Base-by-base conservation (phyloP, 805 yeast species). In the Kodamaea leandrae region DNA sequence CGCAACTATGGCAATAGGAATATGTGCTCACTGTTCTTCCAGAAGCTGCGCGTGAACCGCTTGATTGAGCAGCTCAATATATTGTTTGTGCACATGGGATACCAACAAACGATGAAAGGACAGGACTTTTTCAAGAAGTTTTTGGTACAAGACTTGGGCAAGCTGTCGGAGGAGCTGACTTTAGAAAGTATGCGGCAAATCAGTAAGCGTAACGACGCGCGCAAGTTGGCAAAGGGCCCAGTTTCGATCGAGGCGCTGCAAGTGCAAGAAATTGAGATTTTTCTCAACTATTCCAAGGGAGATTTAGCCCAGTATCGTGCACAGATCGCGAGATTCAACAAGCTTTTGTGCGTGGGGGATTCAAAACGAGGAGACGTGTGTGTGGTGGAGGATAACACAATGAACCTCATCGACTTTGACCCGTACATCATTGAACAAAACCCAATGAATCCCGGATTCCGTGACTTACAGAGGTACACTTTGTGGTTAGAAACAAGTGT, bases 41-140 rank as follows among this genome's bases (percentile, higher is more conserved):
- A 68, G 46, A 80, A 79, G 48, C 53, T 69, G 32, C 66, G 71
- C 35, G 49, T 76, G 25, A 79, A 79, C 48, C 64, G 74, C 24
- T 58, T 77, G 25, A 55, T 79, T 15, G 68, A 71, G 26, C 60
- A 65, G 25, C 47, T 82, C 25, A 82, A 82, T 48, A 47, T 72
- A 6, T 61, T 80, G 25, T 53, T 84, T 10, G 43, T 46, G 19
- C 36, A 49, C 8, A 58, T 68, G 14, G 44, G 61, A 5, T 55
- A 62, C 32, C 78, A 65, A 47, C 58, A 46, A 44, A 49, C 47
- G 24, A 39, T 45, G 10, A 32, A 36, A 9, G 32, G n/a, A 17
- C 27, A 39, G 6, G 25, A 21, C 19, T 46, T 46, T 23, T 39
- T 36, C 37, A 24, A 18, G 17, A 36, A 21, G 28, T 36, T 36